Evolutionary conservation across 495 filamentous ascomycete genomes (phyloP), one percentile per base, ranked within the genome.

Genomic region (Aspergillus incahuasiensis): DNA sequence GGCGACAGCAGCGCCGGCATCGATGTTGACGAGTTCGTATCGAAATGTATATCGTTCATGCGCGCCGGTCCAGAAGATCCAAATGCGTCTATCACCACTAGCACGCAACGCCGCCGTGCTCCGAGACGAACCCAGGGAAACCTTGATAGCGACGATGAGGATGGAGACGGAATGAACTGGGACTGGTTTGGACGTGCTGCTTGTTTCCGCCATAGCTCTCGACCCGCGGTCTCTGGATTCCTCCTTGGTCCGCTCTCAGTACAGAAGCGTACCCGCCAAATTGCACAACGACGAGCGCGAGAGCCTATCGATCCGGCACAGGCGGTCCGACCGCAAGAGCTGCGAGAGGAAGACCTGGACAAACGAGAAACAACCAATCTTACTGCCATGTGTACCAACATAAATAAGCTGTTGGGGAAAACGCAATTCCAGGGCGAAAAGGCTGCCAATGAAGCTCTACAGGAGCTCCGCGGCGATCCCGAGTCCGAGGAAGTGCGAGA

Each of bases 11-110:
- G 79, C 6, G 81, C 84, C 32, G 88, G 91, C 3, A 74, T 98
- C 21, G 95, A 98, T 62, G 80, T 95, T 0, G 92, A 97, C 59
- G 90, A 96, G 57, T 97, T 97, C 63, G 86, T 97, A 8, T 88
- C 88, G 0, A 96, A 95, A 67, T 92, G 88, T 66, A 89, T 95
- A 44, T 80, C 79, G 1, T 97, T 86, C 66, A 98, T 98, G 95
- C 80, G 82, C 13, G 71, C 77, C 11, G 85, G 83, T 30, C 72
- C 64, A 2, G 64, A 53, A 42, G 61, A 63, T 32, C 58, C 64
- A 20, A 57, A 65, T 18, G 47, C 52, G 2, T 28, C 54, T 8
- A 46, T 54, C 2, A 64, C 25, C 2, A 64, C 32, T 19, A 64
- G 59, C 28, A 68, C 67, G n/a, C 72, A 70, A 30, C 67, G 62